phyloP scores from a whole-genome alignment of 176 grass and related monocot species.

The Cenchrus americanus region DNA sequence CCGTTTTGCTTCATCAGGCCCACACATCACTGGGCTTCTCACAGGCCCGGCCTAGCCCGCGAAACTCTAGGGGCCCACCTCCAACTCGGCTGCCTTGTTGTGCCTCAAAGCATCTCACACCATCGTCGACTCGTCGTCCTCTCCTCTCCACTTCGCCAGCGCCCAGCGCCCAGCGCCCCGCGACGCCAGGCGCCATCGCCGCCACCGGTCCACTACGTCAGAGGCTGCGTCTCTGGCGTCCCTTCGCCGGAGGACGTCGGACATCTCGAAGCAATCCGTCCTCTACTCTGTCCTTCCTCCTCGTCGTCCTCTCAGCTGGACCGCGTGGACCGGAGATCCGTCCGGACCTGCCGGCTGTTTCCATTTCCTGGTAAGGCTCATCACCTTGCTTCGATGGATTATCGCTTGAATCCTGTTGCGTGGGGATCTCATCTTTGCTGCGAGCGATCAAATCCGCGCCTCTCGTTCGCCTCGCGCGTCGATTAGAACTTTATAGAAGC shows the following conservation, averaged over 20 bases:
- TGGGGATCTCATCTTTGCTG: constrained; percentile 26
- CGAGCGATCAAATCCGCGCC: constrained; percentile 20
- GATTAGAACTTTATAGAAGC: background rate
- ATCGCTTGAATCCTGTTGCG: background rate
- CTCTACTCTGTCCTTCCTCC: background rate
- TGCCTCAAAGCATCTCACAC: constrained; percentile 7
- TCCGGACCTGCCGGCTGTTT: constrained; percentile 2
- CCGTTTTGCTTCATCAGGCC: background rate
- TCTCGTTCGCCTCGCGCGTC: background rate
- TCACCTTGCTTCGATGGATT: constrained; percentile 14
- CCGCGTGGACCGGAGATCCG: constrained; percentile 38
- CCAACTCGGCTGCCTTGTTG: background rate
- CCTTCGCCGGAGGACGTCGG: background rate
- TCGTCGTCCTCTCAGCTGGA: background rate
- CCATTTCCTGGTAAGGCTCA: constrained; percentile 37
- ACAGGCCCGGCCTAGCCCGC: background rate
- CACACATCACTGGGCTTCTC: background rate
- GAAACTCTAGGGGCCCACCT: background rate
- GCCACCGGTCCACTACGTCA: background rate
- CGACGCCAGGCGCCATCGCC: background rate
- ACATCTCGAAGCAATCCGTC: background rate
- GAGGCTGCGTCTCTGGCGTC: background rate
- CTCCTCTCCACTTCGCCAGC: background rate
- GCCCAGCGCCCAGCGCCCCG: background rate
- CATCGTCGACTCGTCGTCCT: background rate